phyloP scores from a whole-genome alignment of 257 asterid species.

The Mitragyna speciosa region DNA sequence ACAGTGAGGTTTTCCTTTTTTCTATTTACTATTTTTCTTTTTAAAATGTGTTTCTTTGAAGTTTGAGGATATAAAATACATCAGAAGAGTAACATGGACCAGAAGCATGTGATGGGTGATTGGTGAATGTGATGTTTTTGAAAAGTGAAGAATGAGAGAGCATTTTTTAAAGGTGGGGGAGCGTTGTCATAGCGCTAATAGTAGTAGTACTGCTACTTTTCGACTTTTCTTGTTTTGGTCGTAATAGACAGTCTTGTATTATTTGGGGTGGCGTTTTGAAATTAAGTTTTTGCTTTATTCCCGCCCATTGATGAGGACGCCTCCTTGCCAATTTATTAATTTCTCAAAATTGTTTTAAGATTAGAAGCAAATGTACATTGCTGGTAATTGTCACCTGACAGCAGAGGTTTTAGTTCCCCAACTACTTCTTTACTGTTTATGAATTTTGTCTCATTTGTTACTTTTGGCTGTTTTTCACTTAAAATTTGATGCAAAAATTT shows the following conservation, averaged over 20 bases:
- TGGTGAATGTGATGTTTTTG: slow-evolving; percentile 3
- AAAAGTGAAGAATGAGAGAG: slow-evolving; percentile 8
- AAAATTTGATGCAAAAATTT: too few species aligned
- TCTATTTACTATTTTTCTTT: background rate
- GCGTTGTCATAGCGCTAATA: background rate
- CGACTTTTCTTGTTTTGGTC: background rate
- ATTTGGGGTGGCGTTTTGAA: background rate
- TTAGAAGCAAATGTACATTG: background rate
- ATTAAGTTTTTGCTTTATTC: slow-evolving; percentile 6
- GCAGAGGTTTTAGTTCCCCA: background rate
- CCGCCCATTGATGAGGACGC: slow-evolving; percentile 4
- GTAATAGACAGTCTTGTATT: background rate
- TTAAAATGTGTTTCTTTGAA: background rate
- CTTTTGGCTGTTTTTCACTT: too few species aligned
- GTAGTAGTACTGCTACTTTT: background rate
- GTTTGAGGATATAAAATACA: background rate
- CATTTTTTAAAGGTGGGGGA: background rate
- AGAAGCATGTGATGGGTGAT: slow-evolving; percentile 10
- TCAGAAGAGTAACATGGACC: background rate
- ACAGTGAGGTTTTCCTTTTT: background rate
- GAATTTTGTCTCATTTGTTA: too few species aligned
- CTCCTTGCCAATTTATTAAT: background rate
- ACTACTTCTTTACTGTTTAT: too few species aligned
- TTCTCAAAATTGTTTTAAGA: background rate
- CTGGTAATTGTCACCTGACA: background rate